phyloP scores from a whole-genome alignment of 192 early-diverging fungal genomes.

The Mortierella hygrophila region DNA sequence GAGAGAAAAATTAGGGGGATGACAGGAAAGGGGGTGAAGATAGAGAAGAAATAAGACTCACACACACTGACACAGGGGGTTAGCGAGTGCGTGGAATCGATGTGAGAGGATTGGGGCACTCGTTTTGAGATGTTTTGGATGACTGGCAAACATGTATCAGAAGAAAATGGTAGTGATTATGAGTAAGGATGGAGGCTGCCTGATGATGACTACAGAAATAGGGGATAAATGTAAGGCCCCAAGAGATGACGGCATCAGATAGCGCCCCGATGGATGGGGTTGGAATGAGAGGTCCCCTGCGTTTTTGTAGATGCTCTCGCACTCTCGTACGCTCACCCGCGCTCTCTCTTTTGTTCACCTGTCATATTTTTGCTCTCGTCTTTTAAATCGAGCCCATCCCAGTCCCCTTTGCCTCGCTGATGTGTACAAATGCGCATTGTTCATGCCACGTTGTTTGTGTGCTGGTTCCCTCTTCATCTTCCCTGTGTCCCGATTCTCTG shows the following conservation, averaged over 20 bases:
- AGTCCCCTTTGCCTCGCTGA: too few relatives aligned
- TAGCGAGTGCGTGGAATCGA: too few relatives aligned
- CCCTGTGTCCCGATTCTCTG: background rate
- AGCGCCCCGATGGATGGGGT: background rate
- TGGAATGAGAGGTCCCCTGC: background rate
- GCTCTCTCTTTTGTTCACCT: background rate
- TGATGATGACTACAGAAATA: background rate
- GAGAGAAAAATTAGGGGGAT: background rate
- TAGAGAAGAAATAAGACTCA: background rate
- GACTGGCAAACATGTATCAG: too few relatives aligned
- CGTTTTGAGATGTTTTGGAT: too few relatives aligned
- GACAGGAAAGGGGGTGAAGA: background rate
- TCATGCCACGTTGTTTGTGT: slow-evolving; percentile 36
- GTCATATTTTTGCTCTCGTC: background rate
- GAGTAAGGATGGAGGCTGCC: background rate
- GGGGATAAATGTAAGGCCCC: background rate
- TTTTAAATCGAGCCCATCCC: background rate
- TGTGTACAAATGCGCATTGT: slow-evolving; percentile 20
- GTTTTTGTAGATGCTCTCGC: background rate
- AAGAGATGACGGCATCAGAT: background rate
- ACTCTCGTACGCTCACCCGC: too few relatives aligned
- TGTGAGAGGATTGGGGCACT: too few relatives aligned
- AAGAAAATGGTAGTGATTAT: too few relatives aligned
- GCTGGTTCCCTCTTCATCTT: background rate
- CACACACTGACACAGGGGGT: too few relatives aligned